Percentiles rank a stretch among this genome's conserved stretches.
Evolutionary conservation across 257 asterid species (phyloP).

Genomic region (Nicotiana paniculata): DNA sequence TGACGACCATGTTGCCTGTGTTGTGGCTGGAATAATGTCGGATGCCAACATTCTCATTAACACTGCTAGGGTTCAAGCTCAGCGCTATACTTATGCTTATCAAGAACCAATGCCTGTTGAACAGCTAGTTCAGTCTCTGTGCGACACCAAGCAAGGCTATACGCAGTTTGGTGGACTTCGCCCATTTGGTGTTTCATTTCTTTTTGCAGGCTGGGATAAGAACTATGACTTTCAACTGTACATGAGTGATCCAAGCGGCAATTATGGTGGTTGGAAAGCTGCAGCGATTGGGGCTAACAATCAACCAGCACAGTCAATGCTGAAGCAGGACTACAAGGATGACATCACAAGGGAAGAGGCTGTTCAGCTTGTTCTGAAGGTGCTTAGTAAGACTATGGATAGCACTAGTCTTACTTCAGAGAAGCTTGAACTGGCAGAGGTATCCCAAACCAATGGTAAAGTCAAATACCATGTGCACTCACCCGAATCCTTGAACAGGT

Average conservation of each 20-base stretch:
- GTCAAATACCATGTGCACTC: constrained; percentile 10
- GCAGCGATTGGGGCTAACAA: constrained; percentile 20
- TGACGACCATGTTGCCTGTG: constrained; percentile 19
- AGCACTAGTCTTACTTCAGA: constrained; percentile 17
- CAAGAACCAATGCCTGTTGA: constrained; percentile 21
- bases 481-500: constrained; percentile 3
- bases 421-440: constrained; percentile 22
- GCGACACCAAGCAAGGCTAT: constrained; percentile 21
- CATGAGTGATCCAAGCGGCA: constrained; percentile 20
- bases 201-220: constrained; percentile 17
- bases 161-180: constrained; percentile 24
- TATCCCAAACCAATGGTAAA: constrained; percentile 5
- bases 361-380: constrained; percentile 15
- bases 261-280: constrained; percentile 18
- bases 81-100: constrained; percentile 11
- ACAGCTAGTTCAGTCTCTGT: constrained; percentile 17
- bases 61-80: constrained; percentile 19
- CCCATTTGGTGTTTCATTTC: constrained; percentile 20
- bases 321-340: constrained; percentile 18
- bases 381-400: constrained; percentile 18
- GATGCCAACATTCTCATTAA: constrained; percentile 19
- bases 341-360: constrained; percentile 18
- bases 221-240: constrained; percentile 17
- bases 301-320: constrained; percentile 16
- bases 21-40: constrained; percentile 20